A percentile compares a stretch with the other conserved stretches of the same genome.
Conservation (phyloP, 352 stramenopile species). For the Thraustotheca clavata region DNA sequence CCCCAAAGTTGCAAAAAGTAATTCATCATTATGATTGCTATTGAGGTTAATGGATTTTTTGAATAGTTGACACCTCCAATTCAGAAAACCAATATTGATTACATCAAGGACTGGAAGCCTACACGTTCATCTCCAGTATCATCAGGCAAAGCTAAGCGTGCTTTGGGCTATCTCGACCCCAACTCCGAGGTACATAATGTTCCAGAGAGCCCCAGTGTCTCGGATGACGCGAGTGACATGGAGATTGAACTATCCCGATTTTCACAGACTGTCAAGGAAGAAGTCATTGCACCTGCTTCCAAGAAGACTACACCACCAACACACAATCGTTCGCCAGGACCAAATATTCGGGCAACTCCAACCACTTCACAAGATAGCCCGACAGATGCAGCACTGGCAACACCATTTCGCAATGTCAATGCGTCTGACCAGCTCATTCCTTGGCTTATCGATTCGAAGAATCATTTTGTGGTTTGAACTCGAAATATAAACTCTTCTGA, state of each 20-base stretch:
- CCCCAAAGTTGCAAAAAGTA: background rate
- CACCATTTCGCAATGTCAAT: background rate
- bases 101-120: conserved; percentile 8
- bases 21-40: background rate
- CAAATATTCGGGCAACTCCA: background rate
- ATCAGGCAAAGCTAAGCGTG: background rate
- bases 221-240: conserved; percentile 3
- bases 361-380: background rate
- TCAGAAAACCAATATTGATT: background rate
- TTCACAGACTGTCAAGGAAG: background rate
- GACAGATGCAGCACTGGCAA: background rate
- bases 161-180: background rate
- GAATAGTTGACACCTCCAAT: background rate
- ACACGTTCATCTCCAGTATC: background rate
- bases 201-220: background rate
- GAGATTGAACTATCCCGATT: conserved; percentile 5
- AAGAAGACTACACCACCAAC: background rate
- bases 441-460: conserved; percentile 15
- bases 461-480: conserved; percentile 9
- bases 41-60: background rate
- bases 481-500: background rate
- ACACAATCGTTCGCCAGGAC: background rate
- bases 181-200: conserved; percentile 9
- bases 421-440: background rate
- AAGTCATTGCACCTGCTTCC: background rate